phyloP scores from a whole-genome alignment of 164 flowering plant species.

The Macadamia tetraphylla region DNA sequence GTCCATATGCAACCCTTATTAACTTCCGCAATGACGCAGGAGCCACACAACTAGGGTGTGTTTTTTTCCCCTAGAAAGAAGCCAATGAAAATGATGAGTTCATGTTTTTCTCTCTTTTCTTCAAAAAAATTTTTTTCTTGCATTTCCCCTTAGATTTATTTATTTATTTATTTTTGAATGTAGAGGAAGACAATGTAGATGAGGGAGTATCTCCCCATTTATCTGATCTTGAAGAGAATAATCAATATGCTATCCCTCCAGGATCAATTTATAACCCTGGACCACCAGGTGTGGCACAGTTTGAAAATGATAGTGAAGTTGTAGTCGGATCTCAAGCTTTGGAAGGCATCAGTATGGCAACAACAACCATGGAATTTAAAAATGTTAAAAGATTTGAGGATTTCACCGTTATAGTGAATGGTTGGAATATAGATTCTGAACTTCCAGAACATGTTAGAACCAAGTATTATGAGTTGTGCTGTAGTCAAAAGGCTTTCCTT shows the following conservation, averaged over 20 bases:
- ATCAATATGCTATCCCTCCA: slow-evolving; percentile 8
- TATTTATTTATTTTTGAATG: background rate
- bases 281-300: slow-evolving; percentile 20
- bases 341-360: slow-evolving; percentile 22
- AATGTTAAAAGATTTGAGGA: slow-evolving; percentile 23
- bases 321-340: slow-evolving; percentile 23
- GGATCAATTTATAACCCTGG: slow-evolving; percentile 4
- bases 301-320: slow-evolving; percentile 28
- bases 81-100: too few relatives aligned
- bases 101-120: too few relatives aligned
- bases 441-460: slow-evolving; percentile 18
- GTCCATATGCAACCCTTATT: too few relatives aligned
- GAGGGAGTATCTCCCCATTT: too few relatives aligned
- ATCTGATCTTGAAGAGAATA: background rate
- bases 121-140: too few relatives aligned
- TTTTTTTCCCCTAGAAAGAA: too few relatives aligned
- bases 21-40: too few relatives aligned
- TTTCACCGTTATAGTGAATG: slow-evolving; percentile 31
- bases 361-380: slow-evolving; percentile 16
- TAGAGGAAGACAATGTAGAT: background rate
- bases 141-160: background rate
- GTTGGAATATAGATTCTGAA: slow-evolving; percentile 30
- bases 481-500: slow-evolving; percentile 32
- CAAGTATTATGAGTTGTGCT: slow-evolving; percentile 37
- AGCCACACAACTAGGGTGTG: too few relatives aligned